Evolutionary conservation across 2,329 filamentous ascomycete genomes (phyloP).

Genomic region (Fusarium camptoceras): DNA sequence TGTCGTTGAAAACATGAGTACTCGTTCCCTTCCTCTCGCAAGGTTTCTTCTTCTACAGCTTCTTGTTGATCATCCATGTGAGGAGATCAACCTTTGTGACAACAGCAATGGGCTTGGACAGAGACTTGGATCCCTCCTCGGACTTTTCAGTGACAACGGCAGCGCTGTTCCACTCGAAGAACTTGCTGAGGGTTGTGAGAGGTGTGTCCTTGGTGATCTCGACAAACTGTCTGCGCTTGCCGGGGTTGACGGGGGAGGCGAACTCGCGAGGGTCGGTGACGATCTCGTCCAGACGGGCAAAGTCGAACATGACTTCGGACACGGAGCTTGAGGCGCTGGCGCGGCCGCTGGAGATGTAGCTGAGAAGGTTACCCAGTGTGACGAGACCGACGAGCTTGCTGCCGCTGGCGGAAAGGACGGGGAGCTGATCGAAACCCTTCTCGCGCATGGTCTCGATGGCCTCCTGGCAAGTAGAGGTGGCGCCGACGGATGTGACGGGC

Average conservation of each 20-base stretch:
- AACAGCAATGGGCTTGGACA: slow-evolving; percentile 84
- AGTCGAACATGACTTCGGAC: slow-evolving; percentile 95
- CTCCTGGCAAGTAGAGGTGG: slow-evolving; percentile 78
- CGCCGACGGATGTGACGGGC: slow-evolving; percentile 87
- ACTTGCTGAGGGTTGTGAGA: slow-evolving; percentile 84
- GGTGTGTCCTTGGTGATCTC: slow-evolving; percentile 94
- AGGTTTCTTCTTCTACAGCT: slow-evolving; percentile 45
- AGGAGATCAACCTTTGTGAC: slow-evolving; percentile 97
- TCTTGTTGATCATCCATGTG: slow-evolving; percentile 86
- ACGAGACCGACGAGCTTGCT: slow-evolving; percentile 88
- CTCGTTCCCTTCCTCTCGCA: slow-evolving; percentile 45
- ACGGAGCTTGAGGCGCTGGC: slow-evolving; percentile 80
- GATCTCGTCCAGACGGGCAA: slow-evolving; percentile 86
- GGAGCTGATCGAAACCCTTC: slow-evolving; percentile 97
- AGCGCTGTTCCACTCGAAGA: slow-evolving; percentile 98
- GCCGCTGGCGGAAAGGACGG: slow-evolving; percentile 79
- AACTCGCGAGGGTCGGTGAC: slow-evolving; percentile 86
- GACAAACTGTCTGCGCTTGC: slow-evolving; percentile 78
- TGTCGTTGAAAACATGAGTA: slow-evolving; percentile 51
- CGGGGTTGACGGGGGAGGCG: slow-evolving; percentile 53
- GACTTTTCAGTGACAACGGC: slow-evolving; percentile 89
- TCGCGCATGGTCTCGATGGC: slow-evolving; percentile 99
- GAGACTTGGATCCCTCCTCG: slow-evolving; percentile 62
- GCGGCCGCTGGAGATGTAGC: slow-evolving; percentile 86
- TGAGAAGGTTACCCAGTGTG: slow-evolving; percentile 93